A percentile compares a stretch with the other conserved stretches of the same genome.
phyloP scores from a whole-genome alignment of 768 basidiomycete genomes.

The Trametes coccinea region DNA sequence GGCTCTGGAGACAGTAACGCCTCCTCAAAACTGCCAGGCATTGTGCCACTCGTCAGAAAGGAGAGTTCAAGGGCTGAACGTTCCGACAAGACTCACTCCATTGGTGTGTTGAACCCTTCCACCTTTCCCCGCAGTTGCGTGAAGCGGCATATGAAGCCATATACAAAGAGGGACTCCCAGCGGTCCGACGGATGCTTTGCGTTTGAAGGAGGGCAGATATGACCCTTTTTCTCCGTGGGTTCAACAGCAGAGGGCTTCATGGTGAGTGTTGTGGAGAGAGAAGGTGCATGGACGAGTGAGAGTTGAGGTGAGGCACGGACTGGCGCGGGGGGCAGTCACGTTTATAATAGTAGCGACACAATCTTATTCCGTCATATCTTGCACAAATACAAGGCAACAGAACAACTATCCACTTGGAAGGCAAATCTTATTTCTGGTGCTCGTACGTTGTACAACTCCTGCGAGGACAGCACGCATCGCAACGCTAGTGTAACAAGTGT shows the following conservation, averaged over 20 bases:
- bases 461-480: too few relatives aligned
- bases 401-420: conserved; percentile 4
- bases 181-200: conserved; percentile 77
- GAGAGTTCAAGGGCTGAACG: background rate
- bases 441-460: background rate
- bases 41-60: conserved; percentile 33
- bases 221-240: conserved; percentile 48
- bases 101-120: conserved; percentile 76
- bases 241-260: conserved; percentile 37
- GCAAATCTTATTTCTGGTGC: background rate
- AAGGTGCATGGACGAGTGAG: conserved; percentile 30
- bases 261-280: conserved; percentile 29
- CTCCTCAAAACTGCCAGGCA: conserved; percentile 65
- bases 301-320: conserved; percentile 26
- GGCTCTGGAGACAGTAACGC: conserved; percentile 73
- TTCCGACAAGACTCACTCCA: conserved; percentile 65
- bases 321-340: conserved; percentile 28
- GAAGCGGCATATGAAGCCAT: conserved; percentile 83
- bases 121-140: conserved; percentile 72
- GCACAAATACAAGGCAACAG: conserved; percentile 35
- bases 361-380: conserved; percentile 32
- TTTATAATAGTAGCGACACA: conserved; percentile 35
- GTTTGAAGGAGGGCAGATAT: conserved; percentile 55
- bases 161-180: conserved; percentile 87
- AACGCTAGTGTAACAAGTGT: too few relatives aligned